phyloP scores from a whole-genome alignment of 1,284 basidiomycete genomes.

The Boletus holoroseus region DNA sequence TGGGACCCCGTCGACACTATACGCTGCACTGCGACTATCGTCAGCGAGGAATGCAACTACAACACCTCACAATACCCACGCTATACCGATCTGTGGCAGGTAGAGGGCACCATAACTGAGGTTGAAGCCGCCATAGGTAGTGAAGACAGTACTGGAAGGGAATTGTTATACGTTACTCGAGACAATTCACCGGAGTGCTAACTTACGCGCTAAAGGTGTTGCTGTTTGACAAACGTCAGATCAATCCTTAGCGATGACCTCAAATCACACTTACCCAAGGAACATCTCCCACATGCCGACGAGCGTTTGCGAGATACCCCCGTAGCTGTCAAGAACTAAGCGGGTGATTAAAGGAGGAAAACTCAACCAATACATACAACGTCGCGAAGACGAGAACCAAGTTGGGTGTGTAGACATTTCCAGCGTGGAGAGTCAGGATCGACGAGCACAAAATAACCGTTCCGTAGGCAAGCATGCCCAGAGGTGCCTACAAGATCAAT shows the following conservation, averaged over 20 bases:
- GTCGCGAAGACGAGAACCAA: slow-evolving; percentile 30
- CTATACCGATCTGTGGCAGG: slow-evolving; percentile 27
- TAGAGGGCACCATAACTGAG: slow-evolving; percentile 28
- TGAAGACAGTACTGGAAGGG: slow-evolving; percentile 23
- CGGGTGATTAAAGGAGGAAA: background rate
- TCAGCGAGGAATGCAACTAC: slow-evolving; percentile 6
- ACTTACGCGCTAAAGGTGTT: slow-evolving; percentile 30
- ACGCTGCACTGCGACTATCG: slow-evolving; percentile 17
- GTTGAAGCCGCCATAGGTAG: slow-evolving; percentile 30
- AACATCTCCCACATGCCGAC: slow-evolving; percentile 33
- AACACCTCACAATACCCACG: slow-evolving; percentile 16
- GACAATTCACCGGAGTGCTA: background rate
- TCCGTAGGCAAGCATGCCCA: slow-evolving; percentile 30
- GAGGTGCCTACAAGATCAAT: slow-evolving; percentile 18
- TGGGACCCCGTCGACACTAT: slow-evolving; percentile 23
- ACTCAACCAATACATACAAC: slow-evolving; percentile 20
- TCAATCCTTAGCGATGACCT: background rate
- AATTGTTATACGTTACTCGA: background rate
- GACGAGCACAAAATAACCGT: slow-evolving; percentile 31
- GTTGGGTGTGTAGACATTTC: slow-evolving; percentile 21
- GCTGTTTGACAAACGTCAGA: slow-evolving; percentile 11
- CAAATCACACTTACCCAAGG: slow-evolving; percentile 22
- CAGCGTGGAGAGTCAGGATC: slow-evolving; percentile 22
- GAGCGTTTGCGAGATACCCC: slow-evolving; percentile 28
- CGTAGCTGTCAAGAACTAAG: slow-evolving; percentile 21